Conservation (phyloP, 805 yeast genomes). For the Debaryomyces maramus region DNA sequence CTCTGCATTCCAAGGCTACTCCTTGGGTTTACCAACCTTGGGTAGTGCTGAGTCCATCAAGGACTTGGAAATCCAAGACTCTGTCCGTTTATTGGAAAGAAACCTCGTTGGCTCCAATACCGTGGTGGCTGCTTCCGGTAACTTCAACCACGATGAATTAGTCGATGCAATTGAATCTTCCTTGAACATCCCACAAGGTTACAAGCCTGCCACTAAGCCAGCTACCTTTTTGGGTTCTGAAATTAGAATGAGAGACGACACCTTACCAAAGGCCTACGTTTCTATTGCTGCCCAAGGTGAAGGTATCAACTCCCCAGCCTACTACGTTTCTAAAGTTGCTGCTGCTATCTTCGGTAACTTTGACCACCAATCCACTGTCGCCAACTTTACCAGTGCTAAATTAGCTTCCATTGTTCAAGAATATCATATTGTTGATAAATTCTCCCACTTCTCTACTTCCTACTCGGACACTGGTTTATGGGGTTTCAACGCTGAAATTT, state of each 20-base stretch:
- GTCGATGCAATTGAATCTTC: slow-evolving; percentile 62
- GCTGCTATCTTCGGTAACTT: slow-evolving; percentile 56
- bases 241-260: slow-evolving; percentile 85
- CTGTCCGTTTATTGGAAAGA: slow-evolving; percentile 53
- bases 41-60: slow-evolving; percentile 71
- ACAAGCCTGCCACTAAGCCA: slow-evolving; percentile 46
- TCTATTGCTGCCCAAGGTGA: slow-evolving; percentile 77
- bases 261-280: slow-evolving; percentile 76
- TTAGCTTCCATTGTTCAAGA: slow-evolving; percentile 67
- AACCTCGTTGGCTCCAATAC: slow-evolving; percentile 63
- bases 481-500: slow-evolving; percentile 73
- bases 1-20: slow-evolving; percentile 84
- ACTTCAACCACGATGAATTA: slow-evolving; percentile 65
- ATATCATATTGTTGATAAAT: slow-evolving; percentile 71
- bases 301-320: slow-evolving; percentile 59
- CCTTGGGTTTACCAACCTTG: slow-evolving; percentile 70
- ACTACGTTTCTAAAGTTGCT: slow-evolving; percentile 72
- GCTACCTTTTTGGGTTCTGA: slow-evolving; percentile 82
- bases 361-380: slow-evolving; percentile 53
- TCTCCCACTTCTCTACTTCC: slow-evolving; percentile 68
- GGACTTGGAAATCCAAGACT: slow-evolving; percentile 58
- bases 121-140: slow-evolving; percentile 72
- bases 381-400: slow-evolving; percentile 59
- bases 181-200: slow-evolving; percentile 51
- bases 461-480: slow-evolving; percentile 80